Evolutionary conservation across 345 rosid species (phyloP), one percentile per base, ranked within the genome.

Genomic region (Ceriops zippeliana): DNA sequence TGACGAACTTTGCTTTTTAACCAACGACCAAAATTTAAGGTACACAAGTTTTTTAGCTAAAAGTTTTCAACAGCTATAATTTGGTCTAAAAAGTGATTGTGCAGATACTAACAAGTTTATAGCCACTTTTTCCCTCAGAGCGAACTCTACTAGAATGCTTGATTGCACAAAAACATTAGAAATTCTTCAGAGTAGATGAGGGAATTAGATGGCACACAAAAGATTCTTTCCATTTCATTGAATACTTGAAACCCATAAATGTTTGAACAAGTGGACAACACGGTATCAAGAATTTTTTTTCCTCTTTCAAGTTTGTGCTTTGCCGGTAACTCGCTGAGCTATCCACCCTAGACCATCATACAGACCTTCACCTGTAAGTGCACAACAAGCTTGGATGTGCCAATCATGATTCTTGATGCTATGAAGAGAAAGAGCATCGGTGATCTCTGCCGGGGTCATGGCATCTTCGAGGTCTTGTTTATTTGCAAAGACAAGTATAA

Each of bases 351-450:
- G 86, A 62, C 93, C 96, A 71, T 95, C 96, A 20, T 83, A 83
- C 58, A 88, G 80, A 66, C 96, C 99, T 26, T 95, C 96, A 22
- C 96, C 97, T 10, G 95, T 91, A 57, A 91, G 84, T 13, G 96
- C 96, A 77, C 91, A 85, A 47, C 96, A 89, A 66, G 97, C 87
- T 87, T 91, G 96, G 61, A 93, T 91, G 77, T 95, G 97, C 99
- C 99, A 95, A 68, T 93, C 96, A 66, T 93, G 96, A 72, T 83
- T 93, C 85, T 88, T 91, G 75, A 93, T 93, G 80, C 87, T 85
- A 69, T 89, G 98, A 66, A 93, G 99, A 22, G 92, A 88, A 32
- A 91, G 93, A 24, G 91, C 88, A 66, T 91, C 96, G 0, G 97
- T 87, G 61, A 89, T 89, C 76, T 91, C 96, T 26, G 96, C 89